These are phyloP conservation scores for Strobilomyces echinocephalus DNA, from an alignment of 768 basidiomycete genomes.

Conservation along the genomic window DNA sequence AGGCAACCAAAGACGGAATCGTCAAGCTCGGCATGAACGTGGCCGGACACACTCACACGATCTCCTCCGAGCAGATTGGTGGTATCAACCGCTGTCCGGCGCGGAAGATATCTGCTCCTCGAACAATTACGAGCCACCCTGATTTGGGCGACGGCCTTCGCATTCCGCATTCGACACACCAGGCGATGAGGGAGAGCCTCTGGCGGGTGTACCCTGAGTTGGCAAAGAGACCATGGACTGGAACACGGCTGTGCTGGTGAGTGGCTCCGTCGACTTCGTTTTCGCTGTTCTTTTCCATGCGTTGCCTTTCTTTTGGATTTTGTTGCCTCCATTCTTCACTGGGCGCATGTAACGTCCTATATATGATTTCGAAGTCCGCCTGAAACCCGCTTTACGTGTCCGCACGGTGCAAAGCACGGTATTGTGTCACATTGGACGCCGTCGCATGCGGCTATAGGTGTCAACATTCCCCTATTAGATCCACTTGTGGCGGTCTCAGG, in stretches of 20 bases:
- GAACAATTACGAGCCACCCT: slow-evolving; percentile 63
- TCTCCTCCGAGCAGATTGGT: slow-evolving; percentile 1
- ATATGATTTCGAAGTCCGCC: not conserved
- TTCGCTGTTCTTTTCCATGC: not conserved
- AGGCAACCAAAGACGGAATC: slow-evolving; percentile 67
- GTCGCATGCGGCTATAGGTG: not conserved
- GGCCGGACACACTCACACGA: slow-evolving; percentile 59
- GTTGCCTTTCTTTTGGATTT: not conserved
- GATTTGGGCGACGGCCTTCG: slow-evolving; percentile 45
- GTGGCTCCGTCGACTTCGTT: slow-evolving; percentile 15
- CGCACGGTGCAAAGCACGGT: not conserved
- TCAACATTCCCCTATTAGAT: not conserved
- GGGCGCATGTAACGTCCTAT: not conserved
- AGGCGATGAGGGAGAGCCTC: slow-evolving; percentile 48
- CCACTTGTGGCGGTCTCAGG: not conserved
- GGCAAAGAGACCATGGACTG: slow-evolving; percentile 61
- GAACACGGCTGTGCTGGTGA: slow-evolving; percentile 87
- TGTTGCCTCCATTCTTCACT: not conserved
- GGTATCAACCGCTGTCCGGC: slow-evolving; percentile 3
- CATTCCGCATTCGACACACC: slow-evolving; percentile 58
- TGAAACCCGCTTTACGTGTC: not conserved
- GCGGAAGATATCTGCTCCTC: slow-evolving; percentile 62
- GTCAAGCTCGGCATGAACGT: slow-evolving; percentile 78
- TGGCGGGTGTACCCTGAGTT: slow-evolving; percentile 69
- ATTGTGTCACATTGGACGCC: not conserved